Evolutionary conservation across 2,329 filamentous ascomycete species (phyloP).

Genomic region (Dryadomyces quercus-mongolicae): DNA sequence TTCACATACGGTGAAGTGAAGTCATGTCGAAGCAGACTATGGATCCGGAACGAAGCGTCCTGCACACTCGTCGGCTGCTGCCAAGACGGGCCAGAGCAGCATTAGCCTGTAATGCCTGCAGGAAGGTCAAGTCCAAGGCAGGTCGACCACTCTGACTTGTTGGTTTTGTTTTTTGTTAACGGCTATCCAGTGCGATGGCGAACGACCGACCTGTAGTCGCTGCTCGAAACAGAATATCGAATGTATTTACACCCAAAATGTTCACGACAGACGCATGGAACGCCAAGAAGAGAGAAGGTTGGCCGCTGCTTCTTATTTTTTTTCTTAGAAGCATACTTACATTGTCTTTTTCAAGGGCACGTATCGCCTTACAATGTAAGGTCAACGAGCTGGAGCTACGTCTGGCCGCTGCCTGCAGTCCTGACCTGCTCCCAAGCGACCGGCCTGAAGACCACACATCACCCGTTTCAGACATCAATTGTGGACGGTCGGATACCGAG

Average conservation of each 20-base stretch:
- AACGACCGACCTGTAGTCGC: conserved; percentile 8
- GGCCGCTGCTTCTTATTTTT: background rate
- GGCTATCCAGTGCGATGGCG: conserved; percentile 8
- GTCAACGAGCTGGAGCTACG: conserved; percentile 13
- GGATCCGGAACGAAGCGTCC: background rate
- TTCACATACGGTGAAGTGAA: no score
- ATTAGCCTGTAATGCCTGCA: conserved; percentile 9
- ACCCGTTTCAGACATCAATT: background rate
- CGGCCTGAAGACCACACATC: background rate
- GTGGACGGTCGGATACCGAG: background rate
- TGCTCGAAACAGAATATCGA: conserved; percentile 6
- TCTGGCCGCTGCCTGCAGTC: conserved; percentile 4
- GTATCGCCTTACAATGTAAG: conserved; percentile 4
- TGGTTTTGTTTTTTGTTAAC: background rate
- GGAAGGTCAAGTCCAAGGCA: conserved; percentile 9
- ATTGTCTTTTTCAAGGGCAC: background rate
- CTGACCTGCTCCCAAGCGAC: background rate
- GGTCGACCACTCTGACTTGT: background rate
- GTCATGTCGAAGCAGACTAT: background rate
- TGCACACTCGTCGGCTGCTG: conserved; percentile 4
- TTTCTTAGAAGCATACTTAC: background rate
- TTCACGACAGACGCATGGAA: conserved; percentile 6
- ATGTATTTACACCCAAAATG: conserved; percentile 10
- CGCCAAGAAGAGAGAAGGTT: conserved; percentile 9
- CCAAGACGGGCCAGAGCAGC: conserved; percentile 7